These are phyloP conservation scores for Talaromyces nanjingensis DNA, from an alignment of 495 filamentous ascomycete genomes.

Conservation along the genomic window DNA sequence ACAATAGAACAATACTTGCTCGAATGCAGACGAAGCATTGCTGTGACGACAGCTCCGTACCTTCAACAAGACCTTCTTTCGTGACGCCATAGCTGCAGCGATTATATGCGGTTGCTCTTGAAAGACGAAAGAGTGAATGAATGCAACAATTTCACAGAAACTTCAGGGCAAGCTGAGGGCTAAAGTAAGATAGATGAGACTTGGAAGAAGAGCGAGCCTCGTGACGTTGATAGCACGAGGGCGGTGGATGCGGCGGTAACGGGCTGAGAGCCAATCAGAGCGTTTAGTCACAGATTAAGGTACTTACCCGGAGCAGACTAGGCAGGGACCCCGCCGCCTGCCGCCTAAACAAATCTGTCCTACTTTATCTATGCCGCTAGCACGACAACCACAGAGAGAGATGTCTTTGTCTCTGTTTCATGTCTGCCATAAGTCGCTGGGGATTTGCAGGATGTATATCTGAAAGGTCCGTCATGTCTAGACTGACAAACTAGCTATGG, in stretches of 20 bases:
- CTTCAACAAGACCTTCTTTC: constrained; percentile 97
- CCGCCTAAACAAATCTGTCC: not conserved
- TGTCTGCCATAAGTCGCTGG: not conserved
- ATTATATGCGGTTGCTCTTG: constrained; percentile 7
- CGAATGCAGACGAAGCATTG: constrained; percentile 12
- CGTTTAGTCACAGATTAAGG: not conserved
- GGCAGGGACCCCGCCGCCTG: not conserved
- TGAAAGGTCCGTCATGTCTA: not conserved
- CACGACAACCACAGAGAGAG: not conserved
- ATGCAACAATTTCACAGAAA: not conserved
- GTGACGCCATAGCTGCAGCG: constrained; percentile 63
- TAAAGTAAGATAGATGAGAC: constrained; percentile 13
- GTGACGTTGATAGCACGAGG: constrained; percentile 11
- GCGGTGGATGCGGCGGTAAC: constrained; percentile 9
- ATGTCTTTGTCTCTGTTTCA: not conserved
- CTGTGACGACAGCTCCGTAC: constrained; percentile 38
- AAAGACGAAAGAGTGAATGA: constrained; percentile 6
- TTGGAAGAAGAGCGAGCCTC: constrained; percentile 6
- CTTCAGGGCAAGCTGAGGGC: not conserved
- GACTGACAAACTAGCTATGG: constrained; percentile 21
- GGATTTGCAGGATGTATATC: not conserved
- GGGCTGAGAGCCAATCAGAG: constrained; percentile 2
- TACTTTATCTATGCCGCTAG: not conserved
- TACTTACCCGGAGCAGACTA: constrained; percentile 5
- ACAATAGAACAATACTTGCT: not conserved